Conservation (phyloP, 192 early-diverging fungal genomes). For the Entomortierella chlamydospora region DNA sequence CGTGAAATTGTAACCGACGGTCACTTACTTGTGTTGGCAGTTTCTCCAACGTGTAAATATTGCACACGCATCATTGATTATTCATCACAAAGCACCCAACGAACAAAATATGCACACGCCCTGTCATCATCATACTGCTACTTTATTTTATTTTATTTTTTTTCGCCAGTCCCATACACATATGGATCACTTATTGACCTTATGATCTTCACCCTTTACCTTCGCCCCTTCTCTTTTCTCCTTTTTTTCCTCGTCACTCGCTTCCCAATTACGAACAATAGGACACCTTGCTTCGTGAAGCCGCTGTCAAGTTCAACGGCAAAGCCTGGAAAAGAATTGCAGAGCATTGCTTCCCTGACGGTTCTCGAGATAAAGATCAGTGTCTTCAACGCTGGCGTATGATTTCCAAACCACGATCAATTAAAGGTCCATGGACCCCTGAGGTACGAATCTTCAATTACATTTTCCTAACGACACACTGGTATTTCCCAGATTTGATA, state of each 20-base stretch:
- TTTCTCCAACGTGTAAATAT: slow-evolving; percentile 5
- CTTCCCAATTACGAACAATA: slow-evolving; percentile 4
- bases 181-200: slow-evolving; percentile 1
- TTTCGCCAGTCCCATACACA: no score
- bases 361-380: slow-evolving; percentile 53
- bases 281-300: slow-evolving; percentile 47
- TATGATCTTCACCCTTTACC: slow-evolving; percentile 1
- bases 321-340: slow-evolving; percentile 55
- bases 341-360: slow-evolving; percentile 50
- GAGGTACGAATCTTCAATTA: slow-evolving; percentile 19
- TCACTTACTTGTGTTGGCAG: background rate
- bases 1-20: background rate
- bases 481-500: background rate
- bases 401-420: slow-evolving; percentile 54
- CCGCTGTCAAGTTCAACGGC: slow-evolving; percentile 53
- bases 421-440: slow-evolving; percentile 55
- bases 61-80: background rate
- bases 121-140: background rate
- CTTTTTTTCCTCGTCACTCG: background rate
- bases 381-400: slow-evolving; percentile 55
- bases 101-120: slow-evolving; percentile 15
- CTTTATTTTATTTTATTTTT: background rate
- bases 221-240: background rate
- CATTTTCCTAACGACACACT: background rate
- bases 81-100: background rate